phyloP scores from a whole-genome alignment of 495 filamentous ascomycete species.

The Amphirosellinia nigrospora region DNA sequence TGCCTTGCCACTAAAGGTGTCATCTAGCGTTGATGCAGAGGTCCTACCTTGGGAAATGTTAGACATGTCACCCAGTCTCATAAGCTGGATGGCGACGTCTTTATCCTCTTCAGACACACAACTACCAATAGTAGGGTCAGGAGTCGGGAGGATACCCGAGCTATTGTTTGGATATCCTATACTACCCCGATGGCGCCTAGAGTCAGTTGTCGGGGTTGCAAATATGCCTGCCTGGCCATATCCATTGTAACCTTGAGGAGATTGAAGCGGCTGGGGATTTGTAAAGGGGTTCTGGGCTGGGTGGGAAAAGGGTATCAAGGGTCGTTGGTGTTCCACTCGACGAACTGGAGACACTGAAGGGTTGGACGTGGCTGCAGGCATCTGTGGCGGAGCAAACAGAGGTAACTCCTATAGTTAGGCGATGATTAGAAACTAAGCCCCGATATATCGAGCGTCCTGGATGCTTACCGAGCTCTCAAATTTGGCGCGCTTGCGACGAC shows the following conservation, averaged over 20 bases:
- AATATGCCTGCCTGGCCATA: conserved; percentile 52
- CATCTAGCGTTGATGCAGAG: conserved; percentile 91
- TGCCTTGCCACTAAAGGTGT: conserved; percentile 86
- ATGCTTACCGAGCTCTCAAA: conserved; percentile 92
- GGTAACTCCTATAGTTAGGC: conserved; percentile 77
- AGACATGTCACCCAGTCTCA: conserved; percentile 90
- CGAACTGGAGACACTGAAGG: conserved; percentile 93
- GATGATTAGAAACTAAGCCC: conserved; percentile 25
- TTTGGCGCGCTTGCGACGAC: conserved; percentile 92
- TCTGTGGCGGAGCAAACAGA: conserved; percentile 91
- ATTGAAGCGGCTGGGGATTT: conserved; percentile 74
- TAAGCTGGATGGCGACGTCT: conserved; percentile 94
- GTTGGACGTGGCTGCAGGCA: conserved; percentile 84
- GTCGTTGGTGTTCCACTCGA: conserved; percentile 61
- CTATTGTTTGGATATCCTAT: conserved; percentile 54
- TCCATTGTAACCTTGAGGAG: conserved; percentile 74
- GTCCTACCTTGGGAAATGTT: conserved; percentile 88
- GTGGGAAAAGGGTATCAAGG: conserved; percentile 71
- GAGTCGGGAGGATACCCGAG: conserved; percentile 75
- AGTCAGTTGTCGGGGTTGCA: conserved; percentile 64
- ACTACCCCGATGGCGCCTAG: conserved; percentile 71
- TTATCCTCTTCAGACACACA: conserved; percentile 98
- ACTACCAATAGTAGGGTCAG: conserved; percentile 91
- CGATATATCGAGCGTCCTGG: conserved; percentile 18
- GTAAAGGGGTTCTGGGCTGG: conserved; percentile 75